phyloP scores from a whole-genome alignment of 2,329 filamentous ascomycete species.

The Fusarium sp. region DNA sequence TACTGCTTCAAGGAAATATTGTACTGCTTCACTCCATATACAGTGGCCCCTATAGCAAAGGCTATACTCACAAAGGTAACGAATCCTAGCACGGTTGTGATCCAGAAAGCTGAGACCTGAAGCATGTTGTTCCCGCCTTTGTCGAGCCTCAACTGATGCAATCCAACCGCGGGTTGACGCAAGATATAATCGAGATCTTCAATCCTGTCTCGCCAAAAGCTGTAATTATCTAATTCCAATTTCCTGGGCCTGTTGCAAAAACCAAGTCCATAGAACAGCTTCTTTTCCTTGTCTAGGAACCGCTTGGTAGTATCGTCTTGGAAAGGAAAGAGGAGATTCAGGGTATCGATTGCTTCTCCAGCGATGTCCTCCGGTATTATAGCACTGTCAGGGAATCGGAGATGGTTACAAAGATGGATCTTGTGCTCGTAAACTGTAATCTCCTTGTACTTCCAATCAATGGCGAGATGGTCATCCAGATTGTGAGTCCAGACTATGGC shows the following conservation, averaged over 20 bases:
- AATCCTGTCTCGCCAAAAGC: too few species aligned
- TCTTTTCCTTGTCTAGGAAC: too few species aligned
- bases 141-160: too few species aligned
- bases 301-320: too few species aligned
- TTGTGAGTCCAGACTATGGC: conserved; percentile 1
- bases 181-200: too few species aligned
- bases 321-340: background rate
- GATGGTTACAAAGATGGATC: background rate
- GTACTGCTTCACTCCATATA: background rate
- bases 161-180: accelerated
- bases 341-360: background rate
- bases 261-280: too few species aligned
- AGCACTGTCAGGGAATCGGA: background rate
- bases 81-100: accelerated
- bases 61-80: background rate
- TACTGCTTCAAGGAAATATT: too few species aligned
- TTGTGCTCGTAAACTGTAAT: conserved; percentile 9
- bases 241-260: too few species aligned
- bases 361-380: background rate
- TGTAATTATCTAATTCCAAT: accelerated
- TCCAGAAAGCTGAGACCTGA: background rate
- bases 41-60: accelerated
- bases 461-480: background rate
- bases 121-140: too few species aligned
- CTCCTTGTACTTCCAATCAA: conserved; percentile 5